Evolutionary conservation across 2,329 filamentous ascomycete species (phyloP).

Genomic region (Ophiostoma montium): DNA sequence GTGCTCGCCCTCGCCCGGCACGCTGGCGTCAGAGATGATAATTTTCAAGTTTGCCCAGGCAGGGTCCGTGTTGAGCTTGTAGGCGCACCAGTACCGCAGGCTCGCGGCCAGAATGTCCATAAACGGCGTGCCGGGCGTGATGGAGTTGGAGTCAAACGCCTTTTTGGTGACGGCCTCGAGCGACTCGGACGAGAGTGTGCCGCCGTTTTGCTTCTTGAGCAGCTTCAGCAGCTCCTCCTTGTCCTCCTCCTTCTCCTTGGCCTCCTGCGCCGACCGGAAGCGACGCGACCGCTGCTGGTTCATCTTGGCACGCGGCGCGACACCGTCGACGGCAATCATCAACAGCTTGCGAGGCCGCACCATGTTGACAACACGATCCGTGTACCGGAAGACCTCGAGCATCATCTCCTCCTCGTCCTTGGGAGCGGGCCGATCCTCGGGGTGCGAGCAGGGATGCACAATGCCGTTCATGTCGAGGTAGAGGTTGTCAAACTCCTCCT

Average conservation of each 20-base stretch:
- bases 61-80: constrained; percentile 94
- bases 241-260: constrained; percentile 83
- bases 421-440: constrained; percentile 81
- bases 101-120: constrained; percentile 91
- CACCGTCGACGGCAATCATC: constrained; percentile 97
- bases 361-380: constrained; percentile 98
- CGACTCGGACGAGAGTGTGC: constrained; percentile 45
- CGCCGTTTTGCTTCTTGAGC: constrained; percentile 63
- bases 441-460: constrained; percentile 95
- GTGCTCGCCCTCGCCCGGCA: constrained; percentile 95
- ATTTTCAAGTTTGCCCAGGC: constrained; percentile 93
- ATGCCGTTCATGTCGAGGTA: constrained; percentile 99
- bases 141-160: constrained; percentile 77
- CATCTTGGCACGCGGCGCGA: constrained; percentile 97
- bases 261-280: constrained; percentile 88
- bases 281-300: constrained; percentile 95
- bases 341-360: constrained; percentile 88
- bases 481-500: constrained; percentile 93
- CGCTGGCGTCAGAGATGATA: constrained; percentile 95
- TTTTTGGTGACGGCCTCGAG: constrained; percentile 59
- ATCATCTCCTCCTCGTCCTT: constrained; percentile 99
- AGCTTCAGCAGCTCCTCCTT: constrained; percentile 79
- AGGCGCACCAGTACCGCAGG: constrained; percentile 90
- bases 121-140: constrained; percentile 94
- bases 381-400: constrained; percentile 95